Evolutionary conservation across 768 basidiomycete species (phyloP), one percentile per base, ranked within the genome.

Genomic region (Podaxis mareebaensis): DNA sequence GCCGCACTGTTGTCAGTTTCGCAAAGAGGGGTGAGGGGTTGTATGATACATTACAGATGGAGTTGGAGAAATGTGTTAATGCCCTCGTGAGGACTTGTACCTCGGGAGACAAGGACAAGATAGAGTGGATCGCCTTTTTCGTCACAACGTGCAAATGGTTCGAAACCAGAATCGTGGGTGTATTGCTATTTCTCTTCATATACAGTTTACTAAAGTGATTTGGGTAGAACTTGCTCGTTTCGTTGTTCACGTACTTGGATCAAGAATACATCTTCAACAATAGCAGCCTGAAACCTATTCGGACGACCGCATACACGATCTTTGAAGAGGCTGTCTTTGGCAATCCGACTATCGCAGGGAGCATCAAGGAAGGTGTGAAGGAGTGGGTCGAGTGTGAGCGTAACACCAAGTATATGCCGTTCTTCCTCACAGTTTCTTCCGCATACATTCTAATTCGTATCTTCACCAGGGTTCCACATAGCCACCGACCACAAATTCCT

Each of bases 171-270:
- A 79, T 92, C 66, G 90, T 91, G 71, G 73, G 85, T 81, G 53
- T 20, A 13, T 3, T 8, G 7, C 44, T 40, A 6, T 3, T 30
- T n/a, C 36, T 7, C 40, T 22, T 4, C 33, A n/a, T 11, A 38
- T 33, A 8, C 20, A 1, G 12, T 20, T 36, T 11, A 12, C 44
- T 38, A 12, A 28, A 17, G 3, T 13, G 20, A 3, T 13, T 2
- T 56, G 39, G 26, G 24, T 65, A 91, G 90, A 72, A 75, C 3
- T 74, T 92, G 20, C 69, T 93, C 2, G 75, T 82, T 65, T 88
- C 88, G 0, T 73, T 93, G 26, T 74, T 93, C 57, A 83, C 90
- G 2, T 90, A 88, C 71, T 74, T 94, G 56, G 91, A 95, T 69
- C 85, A 89, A 69, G 79, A 81, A 0, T 92, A 87, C 66, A 79